phyloP scores from a whole-genome alignment of 78 protist genomes.

The Tieghemostelium lacteum region DNA sequence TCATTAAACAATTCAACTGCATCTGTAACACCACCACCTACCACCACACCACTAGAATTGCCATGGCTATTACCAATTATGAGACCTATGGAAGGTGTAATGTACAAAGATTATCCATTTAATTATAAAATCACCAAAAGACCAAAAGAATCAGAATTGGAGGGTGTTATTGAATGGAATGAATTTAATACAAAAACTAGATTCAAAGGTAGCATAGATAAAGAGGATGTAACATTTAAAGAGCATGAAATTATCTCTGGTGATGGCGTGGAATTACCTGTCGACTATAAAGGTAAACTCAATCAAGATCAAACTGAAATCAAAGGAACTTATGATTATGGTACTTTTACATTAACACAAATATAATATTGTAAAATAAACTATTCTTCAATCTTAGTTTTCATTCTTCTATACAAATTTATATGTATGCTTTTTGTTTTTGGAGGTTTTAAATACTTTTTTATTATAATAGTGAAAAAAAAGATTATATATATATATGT shows the following conservation, averaged over 20 bases:
- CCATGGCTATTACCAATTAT: neutral
- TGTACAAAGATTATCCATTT: neutral
- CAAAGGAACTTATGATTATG: neutral
- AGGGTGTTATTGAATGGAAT: conserved; percentile 55
- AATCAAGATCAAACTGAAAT: no score
- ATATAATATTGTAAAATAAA: no score
- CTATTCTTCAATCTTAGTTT: no score
- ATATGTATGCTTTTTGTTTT: no score
- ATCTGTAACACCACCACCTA: neutral
- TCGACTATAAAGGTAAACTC: conserved; percentile 20
- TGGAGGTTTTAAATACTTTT: no score
- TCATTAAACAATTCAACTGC: neutral
- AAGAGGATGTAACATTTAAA: conserved; percentile 6
- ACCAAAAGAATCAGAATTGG: conserved; percentile 24
- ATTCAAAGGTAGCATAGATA: conserved; percentile 36
- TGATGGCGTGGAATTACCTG: conserved; percentile 59
- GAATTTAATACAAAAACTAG: conserved; percentile 50
- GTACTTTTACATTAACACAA: neutral
- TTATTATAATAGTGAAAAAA: no score
- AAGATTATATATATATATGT: no score
- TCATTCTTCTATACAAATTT: no score
- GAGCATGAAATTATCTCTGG: conserved; percentile 56
- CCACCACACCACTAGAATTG: neutral
- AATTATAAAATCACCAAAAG: conserved; percentile 8
- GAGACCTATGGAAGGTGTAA: conserved; percentile 12